Base-by-base conservation (phyloP, 2,329 filamentous ascomycete genomes). In the Ilyonectria sp. region DNA sequence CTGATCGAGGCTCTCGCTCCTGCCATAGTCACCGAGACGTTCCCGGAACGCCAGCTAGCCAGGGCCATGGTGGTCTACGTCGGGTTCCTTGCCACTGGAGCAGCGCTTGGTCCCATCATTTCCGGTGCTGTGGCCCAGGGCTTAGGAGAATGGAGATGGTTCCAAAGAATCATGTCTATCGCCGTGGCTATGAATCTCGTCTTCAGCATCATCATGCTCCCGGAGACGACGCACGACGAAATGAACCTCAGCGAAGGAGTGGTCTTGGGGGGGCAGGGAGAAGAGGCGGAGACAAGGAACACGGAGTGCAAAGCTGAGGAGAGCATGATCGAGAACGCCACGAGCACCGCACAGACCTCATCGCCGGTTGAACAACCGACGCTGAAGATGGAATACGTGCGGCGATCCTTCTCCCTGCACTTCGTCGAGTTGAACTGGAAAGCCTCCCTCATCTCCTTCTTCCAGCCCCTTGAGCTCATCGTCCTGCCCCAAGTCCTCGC, bases 21-120 rank as follows among this genome's bases (percentile, higher is more conserved):
- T 15, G 13, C 21, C 33, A 56, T 56, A 11, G 31, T 56, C 17
- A 15, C 37, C 33, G 53, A 56, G 53, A 56, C 53, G 37, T 56
- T 56, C 33, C 53, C 53, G 15, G 21, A 33, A 23, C 53, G 37
- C 21, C 53, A 56, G 33, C 53, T 56, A 37, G 53, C 53, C 35
- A 37, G 53, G 21, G 33, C 53, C 35, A 56, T 56, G 53, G 53
- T 56, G 33, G 53, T 56, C 33, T 56, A 56, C 33, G 33, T 56
- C 21, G 53, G 53, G 4, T 26, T 56, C 53, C 33, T 56, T 35
- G 53, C 53, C 33, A 35, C 33, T 23, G 53, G 53, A 17, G 33
- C 53, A 37, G 31, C 53, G 31, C 9, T 56, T 23, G 53, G 53
- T 23, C 53, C 53, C n/a, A 37, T 56, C 21, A 26, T 43, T n/a